Evolutionary conservation across 2,329 filamentous ascomycete species (phyloP).

Genomic region (Lachnellula subtilissima): DNA sequence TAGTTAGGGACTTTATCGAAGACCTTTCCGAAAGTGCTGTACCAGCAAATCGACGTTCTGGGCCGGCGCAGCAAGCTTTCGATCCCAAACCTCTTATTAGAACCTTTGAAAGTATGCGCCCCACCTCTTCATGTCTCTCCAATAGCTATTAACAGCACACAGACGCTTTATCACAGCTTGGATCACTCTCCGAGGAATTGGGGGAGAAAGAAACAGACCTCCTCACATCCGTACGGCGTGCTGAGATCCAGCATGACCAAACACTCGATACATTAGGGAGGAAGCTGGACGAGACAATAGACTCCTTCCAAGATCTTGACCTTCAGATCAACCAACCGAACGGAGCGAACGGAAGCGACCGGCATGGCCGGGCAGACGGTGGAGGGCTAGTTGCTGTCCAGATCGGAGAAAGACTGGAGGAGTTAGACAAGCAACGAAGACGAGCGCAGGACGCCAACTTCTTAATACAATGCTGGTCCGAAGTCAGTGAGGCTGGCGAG

Average conservation of each 20-base stretch:
- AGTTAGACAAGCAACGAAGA: slow-evolving; percentile 86
- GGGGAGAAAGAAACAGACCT: slow-evolving; percentile 89
- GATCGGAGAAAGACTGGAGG: slow-evolving; percentile 89
- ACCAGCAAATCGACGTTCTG: slow-evolving; percentile 74
- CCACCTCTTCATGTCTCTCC: neutral
- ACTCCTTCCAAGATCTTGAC: slow-evolving; percentile 86
- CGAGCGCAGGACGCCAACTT: slow-evolving; percentile 91
- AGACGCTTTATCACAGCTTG: slow-evolving; percentile 65
- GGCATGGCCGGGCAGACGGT: slow-evolving; percentile 44
- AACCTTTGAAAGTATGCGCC: slow-evolving; percentile 71
- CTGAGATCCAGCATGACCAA: slow-evolving; percentile 86
- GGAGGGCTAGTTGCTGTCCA: slow-evolving; percentile 90
- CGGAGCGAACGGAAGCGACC: slow-evolving; percentile 42
- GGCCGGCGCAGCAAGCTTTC: slow-evolving; percentile 61
- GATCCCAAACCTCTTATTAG: slow-evolving; percentile 96
- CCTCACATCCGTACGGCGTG: slow-evolving; percentile 80
- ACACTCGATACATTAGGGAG: slow-evolving; percentile 82
- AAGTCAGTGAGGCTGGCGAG: slow-evolving; percentile 85
- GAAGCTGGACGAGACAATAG: slow-evolving; percentile 88
- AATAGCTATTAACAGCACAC: slow-evolving; percentile 24
- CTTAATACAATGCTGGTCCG: slow-evolving; percentile 92
- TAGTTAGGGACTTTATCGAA: slow-evolving; percentile 97
- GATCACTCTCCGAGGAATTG: slow-evolving; percentile 72
- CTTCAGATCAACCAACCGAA: slow-evolving; percentile 66
- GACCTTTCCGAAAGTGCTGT: slow-evolving; percentile 80